Evolutionary conservation across 2,329 filamentous ascomycete genomes (phyloP), one percentile per base, ranked within the genome.

Genomic region (Verticillium longisporum): DNA sequence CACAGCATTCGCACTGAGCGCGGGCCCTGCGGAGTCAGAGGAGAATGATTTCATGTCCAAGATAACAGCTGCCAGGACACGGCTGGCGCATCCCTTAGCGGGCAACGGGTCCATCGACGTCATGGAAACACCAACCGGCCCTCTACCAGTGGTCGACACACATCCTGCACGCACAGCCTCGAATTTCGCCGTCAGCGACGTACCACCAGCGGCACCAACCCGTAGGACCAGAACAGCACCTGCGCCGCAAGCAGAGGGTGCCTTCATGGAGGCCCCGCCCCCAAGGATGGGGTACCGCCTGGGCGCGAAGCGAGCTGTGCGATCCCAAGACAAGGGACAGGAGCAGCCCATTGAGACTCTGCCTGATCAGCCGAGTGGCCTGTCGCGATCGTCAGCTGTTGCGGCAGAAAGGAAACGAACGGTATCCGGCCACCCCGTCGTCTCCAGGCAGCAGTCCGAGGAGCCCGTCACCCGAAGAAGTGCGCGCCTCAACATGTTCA

Each of bases 371-470:
- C 66, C 75, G 68, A 64, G 73, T 66, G 60, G 71, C 66, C 69
- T 68, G 57, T 72, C 67, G 74, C 70, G 78, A 76, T 68, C 77
- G 61, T 69, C 78, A 18, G 70, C 78, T 64, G 72, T 80, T 21
- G 79, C 77, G 4, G 75, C 80, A 14, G 90, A 93, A 63, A 86
- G 92, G 72, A 98, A 97, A 77, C 87, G 94, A 67, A 97, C 92
- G 1, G 85, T 96, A n/a, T 97, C 94, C 50, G 94, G 94, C 4
- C 91, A 96, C 67, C 83, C 83, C 14, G 84, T 83, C 57, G 83
- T 74, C 64, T 78, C 78, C 77, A 59, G 68, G 72, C 55, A 84
- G 83, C 59, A 73, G 41, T 64, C 75, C 4, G 83, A 87, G 63
- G 89, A 92, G 67, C 83, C 84, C 50, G 81, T 83, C 50, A 86